phyloP scores from a whole-genome alignment of 2,329 filamentous ascomycete genomes.

The Aureobasidium pullulans region DNA sequence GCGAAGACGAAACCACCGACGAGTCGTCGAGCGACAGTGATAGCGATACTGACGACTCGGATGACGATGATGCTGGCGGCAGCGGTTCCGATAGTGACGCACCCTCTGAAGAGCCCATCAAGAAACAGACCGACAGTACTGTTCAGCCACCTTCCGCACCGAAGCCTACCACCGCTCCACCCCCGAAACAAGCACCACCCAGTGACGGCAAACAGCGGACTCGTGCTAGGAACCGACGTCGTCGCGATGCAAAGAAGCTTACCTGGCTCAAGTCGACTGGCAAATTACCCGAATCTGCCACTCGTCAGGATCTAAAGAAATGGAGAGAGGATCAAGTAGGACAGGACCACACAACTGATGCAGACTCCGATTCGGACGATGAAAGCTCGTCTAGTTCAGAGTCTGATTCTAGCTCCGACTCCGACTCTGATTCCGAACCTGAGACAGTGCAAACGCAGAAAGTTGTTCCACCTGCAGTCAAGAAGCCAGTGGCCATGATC shows the following conservation, averaged over 20 bases:
- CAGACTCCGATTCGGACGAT: neutral
- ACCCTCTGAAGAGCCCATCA: slow-evolving; percentile 6
- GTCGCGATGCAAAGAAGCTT: slow-evolving; percentile 43
- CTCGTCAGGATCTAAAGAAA: slow-evolving; percentile 39
- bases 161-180: neutral
- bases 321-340: neutral
- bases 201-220: slow-evolving; percentile 46
- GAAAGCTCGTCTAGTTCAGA: neutral
- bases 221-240: slow-evolving; percentile 48
- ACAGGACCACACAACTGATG: neutral
- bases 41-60: neutral
- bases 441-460: neutral
- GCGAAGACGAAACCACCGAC: neutral
- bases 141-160: neutral
- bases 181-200: slow-evolving; percentile 30
- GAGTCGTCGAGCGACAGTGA: slow-evolving; percentile 2
- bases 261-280: slow-evolving; percentile 47
- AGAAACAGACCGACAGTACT: neutral
- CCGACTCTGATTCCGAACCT: neutral
- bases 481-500: slow-evolving; percentile 15
- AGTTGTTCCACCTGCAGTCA: neutral
- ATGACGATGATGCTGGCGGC: slow-evolving; percentile 13
- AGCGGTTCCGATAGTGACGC: slow-evolving; percentile 10
- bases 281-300: slow-evolving; percentile 44
- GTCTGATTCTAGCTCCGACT: slow-evolving; percentile 7